These are phyloP conservation scores for Stenogyne calaminthoides DNA, from an alignment of 305 asterid genomes.

Conservation along the genomic window DNA sequence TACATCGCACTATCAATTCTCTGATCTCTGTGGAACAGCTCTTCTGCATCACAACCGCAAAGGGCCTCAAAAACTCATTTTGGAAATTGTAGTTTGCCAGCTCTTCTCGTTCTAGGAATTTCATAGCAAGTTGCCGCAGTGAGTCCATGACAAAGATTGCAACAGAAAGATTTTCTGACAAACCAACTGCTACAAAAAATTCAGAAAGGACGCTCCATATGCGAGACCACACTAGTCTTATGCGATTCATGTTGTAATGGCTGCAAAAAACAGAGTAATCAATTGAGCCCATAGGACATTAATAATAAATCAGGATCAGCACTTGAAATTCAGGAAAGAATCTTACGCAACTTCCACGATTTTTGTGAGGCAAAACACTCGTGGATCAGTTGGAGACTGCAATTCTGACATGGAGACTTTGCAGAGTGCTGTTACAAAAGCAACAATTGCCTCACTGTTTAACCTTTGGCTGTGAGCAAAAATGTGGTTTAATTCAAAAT, in stretches of 20 bases:
- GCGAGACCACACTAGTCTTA: constrained; percentile 97
- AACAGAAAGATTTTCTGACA: constrained; percentile 96
- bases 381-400: constrained; percentile 99
- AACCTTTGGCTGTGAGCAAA: constrained; percentile 99
- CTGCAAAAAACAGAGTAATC: constrained; percentile 56
- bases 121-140: constrained; percentile 95
- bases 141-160: constrained; percentile 99
- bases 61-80: constrained; percentile 94
- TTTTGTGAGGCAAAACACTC: constrained; percentile 96
- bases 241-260: constrained; percentile 98
- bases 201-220: constrained; percentile 98
- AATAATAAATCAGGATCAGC: constrained; percentile 20
- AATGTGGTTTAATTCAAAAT: constrained; percentile 90
- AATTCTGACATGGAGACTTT: constrained; percentile 94
- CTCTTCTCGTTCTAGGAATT: constrained; percentile 97
- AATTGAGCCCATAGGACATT: constrained; percentile 22
- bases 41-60: constrained; percentile 92
- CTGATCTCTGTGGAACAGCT: constrained; percentile 90
- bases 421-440: constrained; percentile 91
- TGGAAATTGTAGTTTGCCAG: constrained; percentile 96
- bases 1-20: constrained; percentile 93
- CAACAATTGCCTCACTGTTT: constrained; percentile 96
- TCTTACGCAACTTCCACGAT: constrained; percentile 99
- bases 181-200: constrained; percentile 93
- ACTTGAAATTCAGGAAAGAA: constrained; percentile 48